phyloP scores from a whole-genome alignment of 345 rosid genomes.

The Raphanus sativus region DNA sequence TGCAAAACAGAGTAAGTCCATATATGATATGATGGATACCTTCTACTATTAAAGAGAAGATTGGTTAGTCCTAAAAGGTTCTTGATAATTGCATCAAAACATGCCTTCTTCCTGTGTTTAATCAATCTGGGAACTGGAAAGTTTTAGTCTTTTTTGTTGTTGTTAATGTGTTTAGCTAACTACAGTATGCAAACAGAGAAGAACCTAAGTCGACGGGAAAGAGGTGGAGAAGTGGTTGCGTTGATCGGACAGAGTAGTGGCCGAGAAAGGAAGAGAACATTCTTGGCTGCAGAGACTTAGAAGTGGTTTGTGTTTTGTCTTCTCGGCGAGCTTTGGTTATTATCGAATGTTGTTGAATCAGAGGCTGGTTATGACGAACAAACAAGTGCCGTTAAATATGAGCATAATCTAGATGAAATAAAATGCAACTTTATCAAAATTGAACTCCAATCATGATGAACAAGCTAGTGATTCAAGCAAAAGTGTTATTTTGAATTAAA shows the following conservation, averaged over 20 bases:
- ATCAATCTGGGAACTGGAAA: background rate
- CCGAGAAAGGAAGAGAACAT: constrained; percentile 66
- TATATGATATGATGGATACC: too few relatives aligned
- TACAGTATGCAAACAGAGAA: background rate
- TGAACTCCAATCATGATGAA: too few relatives aligned
- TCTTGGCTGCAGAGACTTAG: constrained; percentile 58
- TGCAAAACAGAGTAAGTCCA: constrained; percentile 44
- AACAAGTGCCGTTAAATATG: too few relatives aligned
- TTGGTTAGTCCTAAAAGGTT: constrained; percentile 58
- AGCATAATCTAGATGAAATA: too few relatives aligned
- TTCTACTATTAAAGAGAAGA: background rate
- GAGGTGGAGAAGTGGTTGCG: constrained; percentile 50
- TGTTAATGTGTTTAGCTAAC: background rate
- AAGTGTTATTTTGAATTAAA: too few relatives aligned
- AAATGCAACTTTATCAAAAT: too few relatives aligned
- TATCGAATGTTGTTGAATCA: too few relatives aligned
- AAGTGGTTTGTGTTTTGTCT: constrained; percentile 44
- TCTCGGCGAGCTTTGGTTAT: constrained; percentile 28
- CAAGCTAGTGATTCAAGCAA: too few relatives aligned
- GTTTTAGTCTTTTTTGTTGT: background rate
- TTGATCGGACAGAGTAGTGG: constrained; percentile 46
- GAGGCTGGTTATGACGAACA: too few relatives aligned
- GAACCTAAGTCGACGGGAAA: constrained; percentile 57
- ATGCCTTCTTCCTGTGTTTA: background rate
- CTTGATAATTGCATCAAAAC: constrained; percentile 68